Percentiles rank a stretch among this genome's conserved stretches.
phyloP scores from a whole-genome alignment of 306 rosid genomes.

The Prunus davidiana region DNA sequence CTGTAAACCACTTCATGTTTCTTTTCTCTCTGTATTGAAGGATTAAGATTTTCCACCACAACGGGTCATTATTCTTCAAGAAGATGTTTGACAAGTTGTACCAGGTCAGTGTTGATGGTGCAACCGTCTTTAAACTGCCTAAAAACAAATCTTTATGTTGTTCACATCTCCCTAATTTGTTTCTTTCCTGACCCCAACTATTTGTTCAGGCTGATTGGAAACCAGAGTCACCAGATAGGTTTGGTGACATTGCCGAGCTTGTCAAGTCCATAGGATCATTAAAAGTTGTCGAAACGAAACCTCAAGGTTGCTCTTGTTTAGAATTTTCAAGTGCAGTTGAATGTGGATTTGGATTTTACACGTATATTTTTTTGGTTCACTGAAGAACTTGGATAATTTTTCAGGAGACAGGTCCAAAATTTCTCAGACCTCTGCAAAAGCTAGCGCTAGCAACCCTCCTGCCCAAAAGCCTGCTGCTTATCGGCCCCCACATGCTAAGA shows the following conservation, averaged over 20 bases:
- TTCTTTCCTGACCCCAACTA: neutral
- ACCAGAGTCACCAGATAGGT: constrained; percentile 69
- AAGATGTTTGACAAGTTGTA: constrained; percentile 89
- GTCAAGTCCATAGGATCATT: constrained; percentile 54
- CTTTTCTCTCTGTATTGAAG: constrained; percentile 34
- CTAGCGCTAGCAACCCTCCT: constrained; percentile 41
- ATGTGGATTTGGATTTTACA: constrained; percentile 9
- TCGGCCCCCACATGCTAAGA: constrained; percentile 90
- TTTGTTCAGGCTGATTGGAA: constrained; percentile 84
- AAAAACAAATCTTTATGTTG: neutral
- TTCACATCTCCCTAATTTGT: neutral
- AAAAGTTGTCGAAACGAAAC: constrained; percentile 57
- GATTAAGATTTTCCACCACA: constrained; percentile 78
- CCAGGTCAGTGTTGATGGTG: constrained; percentile 58
- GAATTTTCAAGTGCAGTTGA: constrained; percentile 4
- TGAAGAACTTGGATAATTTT: constrained; percentile 26
- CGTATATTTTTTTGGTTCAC: constrained; percentile 6
- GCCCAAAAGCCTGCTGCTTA: constrained; percentile 85
- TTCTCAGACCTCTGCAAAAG: constrained; percentile 40
- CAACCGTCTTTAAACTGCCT: constrained; percentile 4
- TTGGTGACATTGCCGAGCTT: constrained; percentile 61
- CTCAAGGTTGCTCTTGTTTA: constrained; percentile 50
- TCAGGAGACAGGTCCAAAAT: constrained; percentile 65
- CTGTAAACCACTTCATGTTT: neutral
- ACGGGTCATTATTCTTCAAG: constrained; percentile 79